A percentile compares a stretch with the other conserved stretches of the same genome.
Conservation (phyloP, 108 stramenopile species). For the Pseudonitzschia pungens region DNA sequence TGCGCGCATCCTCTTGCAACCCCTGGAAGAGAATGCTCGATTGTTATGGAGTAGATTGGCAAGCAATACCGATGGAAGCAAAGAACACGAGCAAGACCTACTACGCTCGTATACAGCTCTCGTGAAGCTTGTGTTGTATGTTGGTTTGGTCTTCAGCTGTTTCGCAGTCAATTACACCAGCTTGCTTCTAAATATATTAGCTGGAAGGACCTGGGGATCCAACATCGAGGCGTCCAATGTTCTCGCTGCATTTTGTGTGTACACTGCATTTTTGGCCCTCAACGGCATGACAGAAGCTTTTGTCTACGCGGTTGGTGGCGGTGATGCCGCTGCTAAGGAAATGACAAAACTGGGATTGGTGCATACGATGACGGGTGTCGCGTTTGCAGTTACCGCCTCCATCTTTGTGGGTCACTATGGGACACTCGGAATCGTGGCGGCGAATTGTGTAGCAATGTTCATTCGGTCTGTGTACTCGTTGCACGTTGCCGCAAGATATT, state of each 20-base stretch:
- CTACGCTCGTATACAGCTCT: conserved; percentile 57
- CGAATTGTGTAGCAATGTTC: conserved; percentile 77
- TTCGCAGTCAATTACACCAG: conserved; percentile 78
- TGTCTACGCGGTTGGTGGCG: conserved; percentile 73
- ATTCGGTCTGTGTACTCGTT: conserved; percentile 70
- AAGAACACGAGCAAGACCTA: conserved; percentile 11
- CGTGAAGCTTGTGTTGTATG: conserved; percentile 66
- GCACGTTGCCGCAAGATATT: conserved; percentile 61
- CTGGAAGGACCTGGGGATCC: conserved; percentile 70
- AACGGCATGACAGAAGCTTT: conserved; percentile 97
- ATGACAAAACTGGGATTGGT: conserved; percentile 60
- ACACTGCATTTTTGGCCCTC: conserved; percentile 86
- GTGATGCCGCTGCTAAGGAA: conserved; percentile 44
- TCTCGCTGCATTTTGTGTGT: conserved; percentile 88
- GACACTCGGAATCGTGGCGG: conserved; percentile 70
- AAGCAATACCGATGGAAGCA: conserved; percentile 4
- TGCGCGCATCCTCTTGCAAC: conserved; percentile 82
- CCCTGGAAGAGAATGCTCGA: conserved; percentile 87
- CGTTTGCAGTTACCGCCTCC: conserved; percentile 71
- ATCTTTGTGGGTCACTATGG: conserved; percentile 52
- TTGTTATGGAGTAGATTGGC: conserved; percentile 71
- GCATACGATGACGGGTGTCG: conserved; percentile 62
- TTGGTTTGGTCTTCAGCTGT: conserved; percentile 74
- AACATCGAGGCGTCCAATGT: conserved; percentile 69
- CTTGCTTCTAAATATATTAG: conserved; percentile 66